Conservation (phyloP, 768 basidiomycete genomes). For the Infundibulicybe gibba region DNA sequence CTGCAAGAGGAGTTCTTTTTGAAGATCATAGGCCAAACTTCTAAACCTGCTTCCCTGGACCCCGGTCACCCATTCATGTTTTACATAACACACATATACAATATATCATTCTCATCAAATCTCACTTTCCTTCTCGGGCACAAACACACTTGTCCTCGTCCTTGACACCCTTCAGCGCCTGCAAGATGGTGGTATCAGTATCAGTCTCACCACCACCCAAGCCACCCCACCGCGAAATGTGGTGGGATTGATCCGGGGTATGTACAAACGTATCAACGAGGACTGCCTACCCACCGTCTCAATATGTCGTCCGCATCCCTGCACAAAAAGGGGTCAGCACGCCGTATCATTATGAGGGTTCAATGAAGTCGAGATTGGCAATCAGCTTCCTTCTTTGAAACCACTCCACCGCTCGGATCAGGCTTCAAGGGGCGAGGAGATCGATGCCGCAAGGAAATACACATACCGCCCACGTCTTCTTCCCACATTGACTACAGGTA, state of each 20-base stretch:
- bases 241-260: slow-evolving; percentile 1
- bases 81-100: slow-evolving; percentile 10
- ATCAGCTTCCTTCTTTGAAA: neutral
- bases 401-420: neutral
- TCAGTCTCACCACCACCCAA: neutral
- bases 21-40: slow-evolving; percentile 28
- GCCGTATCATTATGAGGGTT: too few relatives aligned
- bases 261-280: neutral
- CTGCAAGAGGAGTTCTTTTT: slow-evolving; percentile 16
- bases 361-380: too few relatives aligned
- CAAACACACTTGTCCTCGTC: slow-evolving; percentile 46
- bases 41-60: slow-evolving; percentile 20
- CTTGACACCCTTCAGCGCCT: slow-evolving; percentile 46
- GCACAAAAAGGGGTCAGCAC: slow-evolving; percentile 12
- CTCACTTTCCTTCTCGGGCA: slow-evolving; percentile 13
- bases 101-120: slow-evolving; percentile 12
- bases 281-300: slow-evolving; percentile 45
- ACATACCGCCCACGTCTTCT: slow-evolving; percentile 70
- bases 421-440: neutral
- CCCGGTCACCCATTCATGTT: slow-evolving; percentile 19
- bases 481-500: slow-evolving; percentile 58
- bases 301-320: slow-evolving; percentile 73
- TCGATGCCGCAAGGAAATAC: slow-evolving; percentile 7
- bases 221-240: slow-evolving; percentile 5
- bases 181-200: slow-evolving; percentile 3